Evolutionary conservation across 164 flowering plant species (phyloP), one percentile per base, ranked within the genome.

Genomic region (Vitis rotundifolia): DNA sequence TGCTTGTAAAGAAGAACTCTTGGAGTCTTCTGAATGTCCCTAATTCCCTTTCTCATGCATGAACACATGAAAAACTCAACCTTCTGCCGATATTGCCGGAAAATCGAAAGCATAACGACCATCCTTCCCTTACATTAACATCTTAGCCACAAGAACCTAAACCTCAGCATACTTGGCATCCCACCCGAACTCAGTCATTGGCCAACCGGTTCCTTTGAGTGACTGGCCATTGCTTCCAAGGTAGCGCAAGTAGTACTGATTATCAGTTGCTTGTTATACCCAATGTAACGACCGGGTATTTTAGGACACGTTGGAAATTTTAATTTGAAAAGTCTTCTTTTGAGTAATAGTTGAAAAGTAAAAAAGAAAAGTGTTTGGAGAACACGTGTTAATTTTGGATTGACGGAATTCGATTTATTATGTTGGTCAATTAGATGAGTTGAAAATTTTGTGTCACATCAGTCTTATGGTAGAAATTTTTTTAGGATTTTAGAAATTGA

Each of bases 161-260:
- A 83, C 98, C 8, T 97, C 98, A 53, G 97, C 91, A 62, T 91
- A 94, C 79, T 94, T 94, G 16, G 87, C 97, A 73, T 94, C 98
- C 98, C 98, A 94, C 2, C 98, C 85, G 47, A 94, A 94, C 76
- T 94, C 97, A 19, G 84, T 89, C 95, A 91, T 91, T 37, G 85
- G 71, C 98, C 97, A 89, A n/a, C 94, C 94, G 19, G 97, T 94
- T 75, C 97, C 98, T 57, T 97, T 97, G 82, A 94, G 65, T 1
- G 93, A 70, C 62, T 92, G 87, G 9, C 88, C 97, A 78, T 94
- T 92, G 31, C 70, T 69, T 1, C 82, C 89, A 2, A 90, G 81
- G 76, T 92, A 94, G 58, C 78, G 75, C 80, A 91, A 77, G 77
- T 94, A 94, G 49, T 82, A 82, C 71, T 83, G 73, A 19, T 85